Evolutionary conservation across 1,284 basidiomycete species (phyloP).

Genomic region (Cerioporus squamosus): DNA sequence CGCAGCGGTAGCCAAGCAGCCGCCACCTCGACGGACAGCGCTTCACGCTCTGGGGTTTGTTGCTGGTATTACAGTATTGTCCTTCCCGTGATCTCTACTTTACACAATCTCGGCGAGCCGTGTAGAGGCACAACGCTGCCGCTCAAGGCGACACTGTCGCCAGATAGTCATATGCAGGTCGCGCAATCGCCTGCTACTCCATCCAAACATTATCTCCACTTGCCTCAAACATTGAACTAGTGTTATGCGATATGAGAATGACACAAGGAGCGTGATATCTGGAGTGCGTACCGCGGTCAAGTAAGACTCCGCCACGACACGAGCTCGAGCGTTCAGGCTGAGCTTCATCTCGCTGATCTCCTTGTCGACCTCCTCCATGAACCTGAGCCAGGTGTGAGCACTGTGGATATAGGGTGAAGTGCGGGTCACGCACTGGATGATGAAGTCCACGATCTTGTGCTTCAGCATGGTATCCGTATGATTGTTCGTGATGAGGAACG

Average conservation of each 20-base stretch:
- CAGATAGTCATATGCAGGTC: too few relatives aligned
- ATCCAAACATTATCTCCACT: too few relatives aligned
- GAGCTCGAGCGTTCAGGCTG: conserved; percentile 92
- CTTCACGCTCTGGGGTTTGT: neutral
- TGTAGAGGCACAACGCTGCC: too few relatives aligned
- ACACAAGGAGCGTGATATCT: neutral
- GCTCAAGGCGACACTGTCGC: too few relatives aligned
- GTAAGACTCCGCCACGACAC: conserved; percentile 95
- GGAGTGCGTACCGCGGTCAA: conserved; percentile 65
- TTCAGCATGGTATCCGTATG: conserved; percentile 98
- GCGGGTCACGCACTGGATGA: conserved; percentile 77
- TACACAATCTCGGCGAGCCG: conserved; percentile 4
- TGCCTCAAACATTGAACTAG: conserved; percentile 30
- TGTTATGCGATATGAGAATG: neutral
- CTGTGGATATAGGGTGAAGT: neutral
- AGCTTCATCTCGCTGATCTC: conserved; percentile 93
- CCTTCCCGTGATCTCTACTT: conserved; percentile 14
- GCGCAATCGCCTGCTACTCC: neutral
- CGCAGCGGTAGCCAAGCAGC: too few relatives aligned
- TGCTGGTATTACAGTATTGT: conserved; percentile 16
- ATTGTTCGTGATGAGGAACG: conserved; percentile 97
- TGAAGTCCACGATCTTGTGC: conserved; percentile 99
- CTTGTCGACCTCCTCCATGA: conserved; percentile 98
- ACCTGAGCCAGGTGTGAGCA: conserved; percentile 48
- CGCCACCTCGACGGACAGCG: neutral